A percentile compares a stretch with the other conserved stretches of the same genome.
These are phyloP conservation scores for Raddia distichophylla DNA, from an alignment of 176 grass and related monocot species.

Conservation along the genomic window DNA sequence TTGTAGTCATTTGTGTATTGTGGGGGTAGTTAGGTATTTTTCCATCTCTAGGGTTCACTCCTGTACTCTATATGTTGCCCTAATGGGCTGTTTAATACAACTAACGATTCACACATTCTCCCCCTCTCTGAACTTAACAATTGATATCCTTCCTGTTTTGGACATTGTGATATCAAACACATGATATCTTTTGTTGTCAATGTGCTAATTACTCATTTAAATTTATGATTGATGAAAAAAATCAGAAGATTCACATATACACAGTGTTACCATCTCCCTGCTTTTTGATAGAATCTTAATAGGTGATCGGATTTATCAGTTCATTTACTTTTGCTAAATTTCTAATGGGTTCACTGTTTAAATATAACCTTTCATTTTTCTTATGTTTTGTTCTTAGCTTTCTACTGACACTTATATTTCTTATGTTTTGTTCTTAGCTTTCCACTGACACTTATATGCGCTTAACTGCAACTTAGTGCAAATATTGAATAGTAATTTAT, in stretches of 20 bases:
- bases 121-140: too few relatives aligned
- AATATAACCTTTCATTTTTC: conserved; percentile 5
- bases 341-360: conserved; percentile 18
- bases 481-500: conserved; percentile 11
- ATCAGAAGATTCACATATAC: background rate
- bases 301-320: background rate
- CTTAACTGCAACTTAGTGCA: conserved; percentile 5
- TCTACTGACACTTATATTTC: conserved; percentile 13
- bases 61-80: too few relatives aligned
- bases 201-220: background rate
- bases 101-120: too few relatives aligned
- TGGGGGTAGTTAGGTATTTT: too few relatives aligned
- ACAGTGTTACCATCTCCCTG: background rate
- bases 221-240: conserved; percentile 21
- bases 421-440: background rate
- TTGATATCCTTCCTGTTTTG: background rate
- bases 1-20: too few relatives aligned
- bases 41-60: too few relatives aligned
- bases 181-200: background rate
- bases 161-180: background rate
- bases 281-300: background rate
- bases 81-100: too few relatives aligned
- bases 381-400: background rate
- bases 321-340: conserved; percentile 19
- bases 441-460: conserved; percentile 14